Evolutionary conservation across 192 early-diverging fungal genomes (phyloP), one percentile per base, ranked within the genome.

Genomic region (Cetraspora pellucida): DNA sequence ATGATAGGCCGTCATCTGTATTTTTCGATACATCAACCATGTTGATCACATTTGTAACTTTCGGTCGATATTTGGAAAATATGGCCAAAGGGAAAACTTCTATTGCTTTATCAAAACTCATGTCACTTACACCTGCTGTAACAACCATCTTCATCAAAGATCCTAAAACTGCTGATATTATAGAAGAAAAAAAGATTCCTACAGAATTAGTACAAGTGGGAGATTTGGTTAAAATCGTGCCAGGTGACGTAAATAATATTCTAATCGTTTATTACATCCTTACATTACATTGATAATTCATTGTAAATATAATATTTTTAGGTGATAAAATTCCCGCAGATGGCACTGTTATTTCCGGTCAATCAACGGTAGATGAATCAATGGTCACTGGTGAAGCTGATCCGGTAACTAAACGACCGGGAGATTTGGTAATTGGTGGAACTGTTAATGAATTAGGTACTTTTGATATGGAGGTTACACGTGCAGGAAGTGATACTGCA

Each of bases 11-110:
- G 21, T 89, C 95, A 4, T 88, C 94, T 58, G 93, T 94, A 31
- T 97, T 97, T 82, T 99, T 97, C 77, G 97, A 99, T 78, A 97
- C 97, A 1, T 90, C 91, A 6, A 89, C 92, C 21, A 95, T 93
- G 89, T 82, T 99, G 78, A 93, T 99, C 43, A 91, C 93, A 1
- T 98, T 99, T 88, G 91, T 99, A 55, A 89, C 92, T 5, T 82
- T 99, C 58, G 97, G 97, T 3, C 85, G 96, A 21, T 97, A 95
- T 81, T 82, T 99, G 30, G 96, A 98, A 78, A 98, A 97, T 82
- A 67, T 93, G 77, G 96, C 97, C 75, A 99, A 98, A 82, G 96
- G 93, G 19, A 92, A 95, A 76, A 95, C 96, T 14, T 95, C 94
- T 0, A 86, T 87, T 0, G 97, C 97, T 4, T 84, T 99, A 25